Conservation (phyloP, 2,329 filamentous ascomycete genomes). For the Epichloe scottii region DNA sequence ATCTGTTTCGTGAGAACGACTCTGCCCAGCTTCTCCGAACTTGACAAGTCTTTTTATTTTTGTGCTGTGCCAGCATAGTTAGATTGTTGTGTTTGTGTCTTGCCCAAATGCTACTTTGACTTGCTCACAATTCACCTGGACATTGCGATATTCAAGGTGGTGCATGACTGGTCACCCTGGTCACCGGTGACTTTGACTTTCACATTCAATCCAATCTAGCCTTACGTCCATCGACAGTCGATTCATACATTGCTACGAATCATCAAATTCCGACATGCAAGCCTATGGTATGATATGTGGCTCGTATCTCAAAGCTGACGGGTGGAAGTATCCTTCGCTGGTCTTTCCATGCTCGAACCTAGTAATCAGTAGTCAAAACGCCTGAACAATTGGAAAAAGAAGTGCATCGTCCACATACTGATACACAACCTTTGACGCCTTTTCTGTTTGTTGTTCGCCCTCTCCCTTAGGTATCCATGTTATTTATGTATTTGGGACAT, state of each 20-base stretch:
- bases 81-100: too few relatives aligned
- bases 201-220: too few relatives aligned
- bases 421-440: neutral
- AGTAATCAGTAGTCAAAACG: constrained; percentile 2
- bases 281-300: too few relatives aligned
- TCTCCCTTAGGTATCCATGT: neutral
- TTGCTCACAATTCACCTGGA: too few relatives aligned
- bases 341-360: neutral
- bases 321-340: neutral
- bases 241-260: neutral
- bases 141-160: too few relatives aligned
- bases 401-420: neutral
- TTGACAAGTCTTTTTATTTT: too few relatives aligned
- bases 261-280: neutral
- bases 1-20: constrained; percentile 31
- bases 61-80: too few relatives aligned
- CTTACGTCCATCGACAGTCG: constrained; percentile 14
- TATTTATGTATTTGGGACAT: neutral
- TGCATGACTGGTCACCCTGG: too few relatives aligned
- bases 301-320: neutral
- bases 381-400: neutral
- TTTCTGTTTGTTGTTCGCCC: neutral
- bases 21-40: constrained; percentile 48
- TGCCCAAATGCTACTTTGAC: too few relatives aligned
- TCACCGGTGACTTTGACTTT: too few relatives aligned